phyloP scores from a whole-genome alignment of 371 early-diverging fungal genomes.

The Globomyces sp. region DNA sequence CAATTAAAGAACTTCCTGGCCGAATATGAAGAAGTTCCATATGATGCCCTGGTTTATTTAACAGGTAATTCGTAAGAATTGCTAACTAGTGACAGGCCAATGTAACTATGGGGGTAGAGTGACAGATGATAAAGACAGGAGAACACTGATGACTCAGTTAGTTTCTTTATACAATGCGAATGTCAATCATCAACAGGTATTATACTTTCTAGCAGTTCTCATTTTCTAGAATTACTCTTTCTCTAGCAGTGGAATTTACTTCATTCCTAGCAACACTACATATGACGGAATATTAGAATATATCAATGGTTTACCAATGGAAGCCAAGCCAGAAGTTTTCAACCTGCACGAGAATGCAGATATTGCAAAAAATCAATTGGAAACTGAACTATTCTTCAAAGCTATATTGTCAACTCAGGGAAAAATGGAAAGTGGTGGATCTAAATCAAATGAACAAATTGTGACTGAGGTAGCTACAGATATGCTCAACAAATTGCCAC shows the following conservation, averaged over 20 bases:
- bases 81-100: slow-evolving; percentile 33
- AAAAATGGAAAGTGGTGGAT: slow-evolving; percentile 40
- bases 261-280: slow-evolving; percentile 36
- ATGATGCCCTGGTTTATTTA: slow-evolving; percentile 50
- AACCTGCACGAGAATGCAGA: slow-evolving; percentile 57
- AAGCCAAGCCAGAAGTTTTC: slow-evolving; percentile 55
- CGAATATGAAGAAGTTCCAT: slow-evolving; percentile 53
- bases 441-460: slow-evolving; percentile 47
- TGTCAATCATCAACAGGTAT: slow-evolving; percentile 24
- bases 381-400: slow-evolving; percentile 48
- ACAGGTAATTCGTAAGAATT: slow-evolving; percentile 37
- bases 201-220: not conserved
- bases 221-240: slow-evolving; percentile 32
- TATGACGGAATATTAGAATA: slow-evolving; percentile 42
- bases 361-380: slow-evolving; percentile 54
- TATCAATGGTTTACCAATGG: slow-evolving; percentile 48
- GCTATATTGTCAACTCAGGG: slow-evolving; percentile 51
- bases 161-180: slow-evolving; percentile 41
- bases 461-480: slow-evolving; percentile 46
- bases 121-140: slow-evolving; percentile 56
- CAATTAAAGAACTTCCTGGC: slow-evolving; percentile 52
- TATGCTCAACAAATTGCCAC: slow-evolving; percentile 48
- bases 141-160: slow-evolving; percentile 44
- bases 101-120: slow-evolving; percentile 57
- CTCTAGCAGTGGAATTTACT: slow-evolving; percentile 42